phyloP scores from a whole-genome alignment of 805 yeast species.

The Candida easanensis region DNA sequence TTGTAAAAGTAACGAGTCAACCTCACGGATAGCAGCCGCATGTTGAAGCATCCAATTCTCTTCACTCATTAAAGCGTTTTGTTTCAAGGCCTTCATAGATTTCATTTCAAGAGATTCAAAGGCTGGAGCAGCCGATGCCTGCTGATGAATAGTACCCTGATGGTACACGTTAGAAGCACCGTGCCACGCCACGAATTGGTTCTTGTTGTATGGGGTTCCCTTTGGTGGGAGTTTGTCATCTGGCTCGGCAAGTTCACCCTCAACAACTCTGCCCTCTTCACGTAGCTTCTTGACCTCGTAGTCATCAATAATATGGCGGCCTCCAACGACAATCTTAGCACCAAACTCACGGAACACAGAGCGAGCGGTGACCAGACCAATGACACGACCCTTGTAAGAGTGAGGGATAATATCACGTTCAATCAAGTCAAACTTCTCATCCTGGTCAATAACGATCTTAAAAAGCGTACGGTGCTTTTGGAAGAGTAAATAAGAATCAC shows the following conservation, averaged over 20 bases:
- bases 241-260: conserved; percentile 72
- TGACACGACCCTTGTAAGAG: conserved; percentile 86
- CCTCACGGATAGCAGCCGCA: conserved; percentile 72
- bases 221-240: conserved; percentile 44
- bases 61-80: conserved; percentile 41
- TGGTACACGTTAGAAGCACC: conserved; percentile 43
- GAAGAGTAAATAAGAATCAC: conserved; percentile 86
- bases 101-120: conserved; percentile 24
- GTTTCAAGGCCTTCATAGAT: conserved; percentile 22
- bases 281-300: conserved; percentile 65
- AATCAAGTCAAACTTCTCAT: conserved; percentile 80
- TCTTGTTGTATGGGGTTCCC: conserved; percentile 42
- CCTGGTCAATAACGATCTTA: conserved; percentile 70
- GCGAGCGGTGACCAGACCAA: conserved; percentile 87
- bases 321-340: conserved; percentile 74
- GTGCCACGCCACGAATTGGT: conserved; percentile 55
- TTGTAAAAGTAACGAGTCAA: conserved; percentile 58
- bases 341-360: conserved; percentile 92
- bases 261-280: conserved; percentile 55
- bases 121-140: conserved; percentile 14
- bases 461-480: conserved; percentile 78
- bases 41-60: conserved; percentile 85
- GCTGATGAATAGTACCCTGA: conserved; percentile 17
- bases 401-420: conserved; percentile 80
- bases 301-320: conserved; percentile 80